Evolutionary conservation across 2,329 filamentous ascomycete genomes (phyloP), one percentile per base, ranked within the genome.

Genomic region (Epichloe gansuensis): DNA sequence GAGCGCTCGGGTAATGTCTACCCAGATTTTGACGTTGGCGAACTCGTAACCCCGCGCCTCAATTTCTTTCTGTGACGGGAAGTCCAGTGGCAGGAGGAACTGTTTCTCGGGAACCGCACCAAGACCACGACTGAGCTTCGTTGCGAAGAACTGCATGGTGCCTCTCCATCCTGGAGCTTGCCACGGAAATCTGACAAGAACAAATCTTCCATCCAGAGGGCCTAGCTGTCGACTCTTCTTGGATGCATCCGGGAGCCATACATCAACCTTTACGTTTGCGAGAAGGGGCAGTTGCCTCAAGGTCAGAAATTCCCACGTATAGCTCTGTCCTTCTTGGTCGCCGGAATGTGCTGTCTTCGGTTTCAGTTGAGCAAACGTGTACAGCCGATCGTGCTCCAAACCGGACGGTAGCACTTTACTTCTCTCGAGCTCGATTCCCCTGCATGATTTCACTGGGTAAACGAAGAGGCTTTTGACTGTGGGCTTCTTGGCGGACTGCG

Each of bases 401-500:
- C 89, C 89, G 2, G 79, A 80, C 5, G 79, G 71, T 45, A 87
- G 68, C 15, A 93, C 75, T 51, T 79, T 76, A 54, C 78, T 79
- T 55, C 75, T 70, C 49, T 77, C 69, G 46, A 95, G 67, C 68
- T 93, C 87, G 51, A 95, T 81, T 31, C 85, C 86, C 52, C 72
- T 74, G 65, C 89, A 95, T 52, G 85, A 88, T 69, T 94, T 91
- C 65, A 95, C 70, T 1, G 90, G 89, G 65, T 93, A 91, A 54
- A 89, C 77, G 69, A 82, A 84, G 49, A 95, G 72, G 51, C 85
- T 86, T 65, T 88, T 68, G 49, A 77, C 64, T 21, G 51, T 54
- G 53, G 60, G 48, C 36, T 53, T 38, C 57, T 60, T 53, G 47
- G 55, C 54, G 8, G 60, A 53, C 35, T 58, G 57, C 25, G 55